Evolutionary conservation across 768 basidiomycete species (phyloP).

Genomic region (Tricholoma matsutake): DNA sequence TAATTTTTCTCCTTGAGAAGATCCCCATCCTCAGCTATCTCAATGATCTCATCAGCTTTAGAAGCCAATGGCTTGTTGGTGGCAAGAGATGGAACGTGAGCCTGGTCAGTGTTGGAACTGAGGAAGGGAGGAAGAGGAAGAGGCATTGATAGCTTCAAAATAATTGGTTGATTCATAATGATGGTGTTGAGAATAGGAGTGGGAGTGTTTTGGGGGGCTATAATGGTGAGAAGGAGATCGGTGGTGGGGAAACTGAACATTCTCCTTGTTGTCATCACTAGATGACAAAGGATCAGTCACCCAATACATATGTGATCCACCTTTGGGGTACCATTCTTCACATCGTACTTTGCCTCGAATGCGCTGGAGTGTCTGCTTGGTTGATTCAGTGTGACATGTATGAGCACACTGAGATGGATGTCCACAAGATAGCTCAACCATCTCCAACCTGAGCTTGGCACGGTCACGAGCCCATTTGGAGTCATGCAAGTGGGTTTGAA

Average conservation of each 20-base stretch:
- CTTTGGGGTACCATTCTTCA: background rate
- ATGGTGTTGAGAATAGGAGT: background rate
- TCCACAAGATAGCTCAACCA: constrained; percentile 9
- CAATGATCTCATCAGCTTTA: background rate
- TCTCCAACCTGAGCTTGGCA: constrained; percentile 9
- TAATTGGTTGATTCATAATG: background rate
- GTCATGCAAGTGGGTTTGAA: constrained; percentile 11
- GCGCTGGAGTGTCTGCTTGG: background rate
- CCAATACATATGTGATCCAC: background rate
- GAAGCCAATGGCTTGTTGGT: background rate
- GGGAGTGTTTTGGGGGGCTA: background rate
- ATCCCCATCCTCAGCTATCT: background rate
- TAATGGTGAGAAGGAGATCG: background rate
- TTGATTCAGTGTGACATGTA: background rate
- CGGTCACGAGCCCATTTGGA: constrained; percentile 14
- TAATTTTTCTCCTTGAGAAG: background rate
- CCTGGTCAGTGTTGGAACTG: background rate
- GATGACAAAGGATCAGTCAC: background rate
- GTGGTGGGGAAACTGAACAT: background rate
- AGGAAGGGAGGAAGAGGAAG: background rate
- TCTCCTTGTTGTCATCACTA: background rate
- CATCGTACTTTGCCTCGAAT: background rate
- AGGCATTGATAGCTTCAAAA: background rate
- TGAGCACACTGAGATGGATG: background rate
- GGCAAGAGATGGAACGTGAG: background rate